Conservation (phyloP, 2,329 filamentous ascomycete species). For the Colletotrichum musicola region DNA sequence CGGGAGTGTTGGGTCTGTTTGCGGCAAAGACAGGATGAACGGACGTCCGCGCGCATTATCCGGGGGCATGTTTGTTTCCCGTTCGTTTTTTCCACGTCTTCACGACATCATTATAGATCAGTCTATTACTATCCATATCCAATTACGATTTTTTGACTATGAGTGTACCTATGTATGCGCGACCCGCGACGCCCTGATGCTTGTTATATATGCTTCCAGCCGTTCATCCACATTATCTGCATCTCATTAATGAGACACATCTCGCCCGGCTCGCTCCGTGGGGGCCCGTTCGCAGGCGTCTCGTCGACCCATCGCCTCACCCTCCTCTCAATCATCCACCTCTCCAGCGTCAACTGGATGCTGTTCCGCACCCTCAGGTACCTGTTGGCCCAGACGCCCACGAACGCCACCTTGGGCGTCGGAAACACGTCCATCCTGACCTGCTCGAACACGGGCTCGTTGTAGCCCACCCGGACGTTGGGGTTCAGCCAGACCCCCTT, state of each 20-base stretch:
- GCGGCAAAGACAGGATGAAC: neutral
- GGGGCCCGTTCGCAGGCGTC: conserved; percentile 46
- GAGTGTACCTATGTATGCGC: neutral
- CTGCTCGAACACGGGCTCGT: conserved; percentile 51
- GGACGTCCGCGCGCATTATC: conserved; percentile 6
- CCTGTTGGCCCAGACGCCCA: conserved; percentile 55
- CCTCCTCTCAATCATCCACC: conserved; percentile 54
- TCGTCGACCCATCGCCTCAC: conserved; percentile 46
- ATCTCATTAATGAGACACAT: conserved; percentile 70
- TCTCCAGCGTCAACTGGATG: conserved; percentile 53
- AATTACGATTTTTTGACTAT: conserved; percentile 4
- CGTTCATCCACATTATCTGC: conserved; percentile 68
- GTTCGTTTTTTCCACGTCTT: conserved; percentile 12
- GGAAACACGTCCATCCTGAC: conserved; percentile 2
- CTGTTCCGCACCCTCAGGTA: conserved; percentile 19
- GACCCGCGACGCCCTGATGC: neutral
- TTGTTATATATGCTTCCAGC: conserved; percentile 5
- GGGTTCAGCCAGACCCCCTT: conserved; percentile 69
- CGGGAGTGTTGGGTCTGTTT: neutral
- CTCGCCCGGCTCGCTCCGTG: conserved; percentile 56
- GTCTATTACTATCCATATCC: conserved; percentile 17
- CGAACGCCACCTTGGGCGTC: conserved; percentile 39
- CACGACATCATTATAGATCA: conserved; percentile 42
- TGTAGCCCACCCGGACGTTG: conserved; percentile 66
- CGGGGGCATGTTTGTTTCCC: neutral